phyloP scores from a whole-genome alignment of 2,329 filamentous ascomycete species.

The Septoria petroselini region DNA sequence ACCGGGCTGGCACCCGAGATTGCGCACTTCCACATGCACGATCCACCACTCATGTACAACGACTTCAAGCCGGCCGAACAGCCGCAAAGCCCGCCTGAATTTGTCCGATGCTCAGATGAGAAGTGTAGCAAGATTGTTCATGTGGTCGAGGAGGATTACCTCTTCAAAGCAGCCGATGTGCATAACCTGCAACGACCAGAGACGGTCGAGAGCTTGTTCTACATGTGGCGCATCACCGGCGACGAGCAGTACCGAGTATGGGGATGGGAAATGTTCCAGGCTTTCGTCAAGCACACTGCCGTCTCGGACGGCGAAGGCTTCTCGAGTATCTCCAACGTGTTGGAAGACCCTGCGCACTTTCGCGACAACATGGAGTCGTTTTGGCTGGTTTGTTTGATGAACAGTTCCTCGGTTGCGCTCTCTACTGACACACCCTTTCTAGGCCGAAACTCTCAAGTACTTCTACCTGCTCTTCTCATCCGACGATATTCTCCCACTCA shows the following conservation, averaged over 20 bases:
- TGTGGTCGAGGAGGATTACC: conserved; percentile 68
- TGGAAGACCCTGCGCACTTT: conserved; percentile 62
- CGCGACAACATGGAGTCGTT: conserved; percentile 98
- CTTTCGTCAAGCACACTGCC: conserved; percentile 80
- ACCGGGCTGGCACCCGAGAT: conserved; percentile 96
- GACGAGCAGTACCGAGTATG: conserved; percentile 86
- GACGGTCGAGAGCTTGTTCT: conserved; percentile 93
- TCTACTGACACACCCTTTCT: conserved; percentile 1
- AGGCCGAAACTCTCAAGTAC: conserved; percentile 97
- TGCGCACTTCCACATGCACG: conserved; percentile 76
- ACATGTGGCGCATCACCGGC: conserved; percentile 98
- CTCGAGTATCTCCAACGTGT: conserved; percentile 74
- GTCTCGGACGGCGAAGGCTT: conserved; percentile 77
- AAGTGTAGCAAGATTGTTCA: conserved; percentile 52
- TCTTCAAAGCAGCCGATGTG: conserved; percentile 74
- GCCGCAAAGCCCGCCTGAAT: conserved; percentile 51
- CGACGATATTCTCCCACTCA: conserved; percentile 75
- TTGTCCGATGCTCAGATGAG: conserved; percentile 28
- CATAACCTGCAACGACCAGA: conserved; percentile 96
- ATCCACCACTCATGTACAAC: conserved; percentile 63
- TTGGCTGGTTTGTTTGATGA: conserved; percentile 69
- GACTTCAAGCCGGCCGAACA: conserved; percentile 45
- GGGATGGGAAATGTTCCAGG: conserved; percentile 98
- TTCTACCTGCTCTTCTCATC: conserved; percentile 92
- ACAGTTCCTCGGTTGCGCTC: background rate